phyloP scores from a whole-genome alignment of 1,284 basidiomycete species.

The Puccinia hordei region DNA sequence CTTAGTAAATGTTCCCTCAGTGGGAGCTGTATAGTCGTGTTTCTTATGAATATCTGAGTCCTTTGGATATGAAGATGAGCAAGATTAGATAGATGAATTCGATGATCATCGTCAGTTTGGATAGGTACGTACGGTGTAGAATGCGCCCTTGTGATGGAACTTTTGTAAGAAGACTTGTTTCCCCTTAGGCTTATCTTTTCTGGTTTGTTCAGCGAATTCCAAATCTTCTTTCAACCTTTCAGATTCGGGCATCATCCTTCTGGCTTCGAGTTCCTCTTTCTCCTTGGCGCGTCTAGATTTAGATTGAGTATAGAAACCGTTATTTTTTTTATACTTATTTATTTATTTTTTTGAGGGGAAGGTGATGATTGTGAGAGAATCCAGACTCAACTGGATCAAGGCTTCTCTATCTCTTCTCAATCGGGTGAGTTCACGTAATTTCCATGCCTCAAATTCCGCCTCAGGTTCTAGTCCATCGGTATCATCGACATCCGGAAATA shows the following conservation, averaged over 20 bases:
- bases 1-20: conserved; percentile 76
- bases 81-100: neutral
- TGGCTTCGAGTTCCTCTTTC: conserved; percentile 81
- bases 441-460: conserved; percentile 93
- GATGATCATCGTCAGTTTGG: neutral
- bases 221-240: conserved; percentile 86
- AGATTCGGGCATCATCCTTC: conserved; percentile 87
- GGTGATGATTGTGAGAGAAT: neutral
- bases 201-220: conserved; percentile 75
- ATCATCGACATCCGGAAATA: conserved; percentile 86
- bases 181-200: conserved; percentile 81
- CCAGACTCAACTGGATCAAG: conserved; percentile 61
- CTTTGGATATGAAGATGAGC: conserved; percentile 60
- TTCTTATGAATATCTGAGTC: conserved; percentile 82
- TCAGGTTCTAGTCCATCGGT: conserved; percentile 88
- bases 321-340: too few relatives aligned
- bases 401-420: conserved; percentile 89
- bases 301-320: neutral
- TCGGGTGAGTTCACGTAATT: conserved; percentile 82
- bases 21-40: conserved; percentile 85
- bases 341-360: too few relatives aligned
- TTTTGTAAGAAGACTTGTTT: conserved; percentile 92
- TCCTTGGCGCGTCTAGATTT: conserved; percentile 72
- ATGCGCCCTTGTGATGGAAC: conserved; percentile 99
- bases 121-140: conserved; percentile 74